Percentiles rank a stretch among this genome's conserved stretches.
These are phyloP conservation scores for Apophysomyces variabilis DNA, from an alignment of 371 early-diverging fungal genomes.

Conservation along the genomic window DNA sequence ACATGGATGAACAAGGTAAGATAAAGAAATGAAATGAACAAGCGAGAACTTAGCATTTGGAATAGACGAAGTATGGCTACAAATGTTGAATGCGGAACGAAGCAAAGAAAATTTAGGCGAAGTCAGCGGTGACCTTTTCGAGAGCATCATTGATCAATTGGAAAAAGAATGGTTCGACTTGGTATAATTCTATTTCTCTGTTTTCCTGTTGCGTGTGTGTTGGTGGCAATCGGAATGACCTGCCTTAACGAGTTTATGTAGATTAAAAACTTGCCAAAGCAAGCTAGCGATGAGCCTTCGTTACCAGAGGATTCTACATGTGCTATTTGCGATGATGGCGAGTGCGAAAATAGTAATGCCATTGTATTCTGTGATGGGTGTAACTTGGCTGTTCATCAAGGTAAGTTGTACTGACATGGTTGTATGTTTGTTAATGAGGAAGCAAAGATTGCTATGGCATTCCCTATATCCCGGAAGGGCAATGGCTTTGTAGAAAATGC, in stretches of 20 bases:
- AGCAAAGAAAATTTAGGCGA: slow-evolving; percentile 57
- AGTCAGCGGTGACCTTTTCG: slow-evolving; percentile 73
- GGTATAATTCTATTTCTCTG: slow-evolving; percentile 31
- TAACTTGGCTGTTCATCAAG: slow-evolving; percentile 98
- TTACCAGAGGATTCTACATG: slow-evolving; percentile 86
- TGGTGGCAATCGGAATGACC: too few relatives aligned
- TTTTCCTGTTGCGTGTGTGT: not conserved
- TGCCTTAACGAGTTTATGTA: slow-evolving; percentile 9
- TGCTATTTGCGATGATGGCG: slow-evolving; percentile 94
- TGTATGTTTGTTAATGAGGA: not conserved
- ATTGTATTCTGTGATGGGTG: slow-evolving; percentile 99
- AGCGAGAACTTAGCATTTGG: not conserved
- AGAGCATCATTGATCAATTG: slow-evolving; percentile 86
- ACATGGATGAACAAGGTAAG: slow-evolving; percentile 96
- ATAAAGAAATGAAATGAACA: not conserved
- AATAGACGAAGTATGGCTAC: slow-evolving; percentile 78
- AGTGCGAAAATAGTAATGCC: slow-evolving; percentile 96
- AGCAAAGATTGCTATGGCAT: slow-evolving; percentile 97
- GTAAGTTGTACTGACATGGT: slow-evolving; percentile 35
- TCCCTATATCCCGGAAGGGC: slow-evolving; percentile 98
- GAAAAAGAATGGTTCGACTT: slow-evolving; percentile 98
- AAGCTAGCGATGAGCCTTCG: slow-evolving; percentile 30
- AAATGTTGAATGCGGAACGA: slow-evolving; percentile 69
- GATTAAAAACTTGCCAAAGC: slow-evolving; percentile 51
- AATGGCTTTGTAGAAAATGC: slow-evolving; percentile 98